A percentile compares a stretch with the other conserved stretches of the same genome.
Evolutionary conservation across 176 grass and related monocot genomes (phyloP).

Genomic region (Zoysia pacifica): DNA sequence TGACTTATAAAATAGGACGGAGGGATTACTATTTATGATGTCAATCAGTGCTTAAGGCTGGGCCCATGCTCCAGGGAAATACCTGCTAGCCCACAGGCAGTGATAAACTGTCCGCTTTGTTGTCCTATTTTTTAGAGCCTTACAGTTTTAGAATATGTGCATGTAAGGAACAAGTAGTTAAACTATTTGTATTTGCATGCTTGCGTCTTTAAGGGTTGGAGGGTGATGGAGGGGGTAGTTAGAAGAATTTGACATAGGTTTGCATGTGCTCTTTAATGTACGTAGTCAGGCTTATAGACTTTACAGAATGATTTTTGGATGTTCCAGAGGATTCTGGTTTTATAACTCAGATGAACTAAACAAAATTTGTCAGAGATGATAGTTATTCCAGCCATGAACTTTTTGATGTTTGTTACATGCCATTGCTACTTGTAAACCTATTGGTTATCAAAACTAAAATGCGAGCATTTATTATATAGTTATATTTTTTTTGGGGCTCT

Average conservation of each 20-base stretch:
- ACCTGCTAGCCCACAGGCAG: not conserved
- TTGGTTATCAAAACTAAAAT: not conserved
- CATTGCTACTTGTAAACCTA: not conserved
- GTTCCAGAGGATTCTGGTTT: not conserved
- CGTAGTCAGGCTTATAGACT: not conserved
- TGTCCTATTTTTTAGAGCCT: not conserved
- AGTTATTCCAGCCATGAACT: not conserved
- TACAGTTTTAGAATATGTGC: conserved; percentile 2
- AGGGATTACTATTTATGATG: not conserved
- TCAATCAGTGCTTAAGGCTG: not conserved
- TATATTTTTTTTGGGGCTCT: not conserved
- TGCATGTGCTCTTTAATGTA: not conserved
- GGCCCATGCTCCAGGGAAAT: not conserved
- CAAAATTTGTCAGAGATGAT: not conserved
- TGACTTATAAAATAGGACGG: too few relatives aligned
- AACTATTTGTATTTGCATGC: not conserved
- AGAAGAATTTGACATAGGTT: not conserved
- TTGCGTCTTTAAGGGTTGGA: not conserved
- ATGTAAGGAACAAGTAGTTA: not conserved
- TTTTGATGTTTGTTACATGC: not conserved
- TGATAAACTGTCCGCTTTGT: not conserved
- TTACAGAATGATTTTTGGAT: not conserved
- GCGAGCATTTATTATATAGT: not conserved
- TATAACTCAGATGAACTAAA: not conserved
- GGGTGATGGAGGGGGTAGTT: not conserved